Evolutionary conservation across 2,329 filamentous ascomycete species (phyloP), one percentile per base, ranked within the genome.

Genomic region (Lasiodiplodia hormozganensis): DNA sequence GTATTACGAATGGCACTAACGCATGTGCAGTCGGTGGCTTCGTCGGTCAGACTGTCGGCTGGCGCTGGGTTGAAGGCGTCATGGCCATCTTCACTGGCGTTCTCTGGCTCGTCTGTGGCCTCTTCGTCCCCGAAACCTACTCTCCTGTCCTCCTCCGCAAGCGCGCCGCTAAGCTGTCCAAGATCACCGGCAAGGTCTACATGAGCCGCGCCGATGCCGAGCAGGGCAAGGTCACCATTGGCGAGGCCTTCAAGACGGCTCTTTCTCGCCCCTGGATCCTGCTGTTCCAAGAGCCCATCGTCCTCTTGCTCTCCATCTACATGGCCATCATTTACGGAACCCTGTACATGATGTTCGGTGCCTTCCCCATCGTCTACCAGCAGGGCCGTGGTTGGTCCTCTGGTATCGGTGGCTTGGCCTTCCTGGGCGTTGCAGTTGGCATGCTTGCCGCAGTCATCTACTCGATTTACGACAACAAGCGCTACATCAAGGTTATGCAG

Each of bases 71-170:
- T 12, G 56, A 70, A 23, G 70, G 70, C 40, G 89, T 90, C 78
- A 85, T 89, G 81, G 86, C 88, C 66, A 87, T 83, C 70, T 77
- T 80, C 62, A 79, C 79, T 60, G 78, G 77, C 2, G 74, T 76
- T 5, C 70, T 80, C 12, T 81, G 79, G 73, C 76, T 82, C 71
- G 68, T 85, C 49, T 86, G 90, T 84, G 83, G 89, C 73, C 71
- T 89, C 69, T 81, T 86, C 70, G 83, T 91, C 34, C 90, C 90
- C 0, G 89, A 92, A 80, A 92, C 90, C 0, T 87, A 83, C 69
- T 78, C 84, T 0, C 81, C 84, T 3, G 90, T 85, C 69, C 87
- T 92, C 70, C 85, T 92, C 4, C 83, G 87, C 64, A 86, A 85
- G 34, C 87, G 89, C 5, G 88, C 89, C 2, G 74, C 80, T 64